Percentiles rank a stretch among this genome's conserved stretches.
phyloP scores from a whole-genome alignment of 805 yeast species.

The Kodamaea hsintzibuensis region DNA sequence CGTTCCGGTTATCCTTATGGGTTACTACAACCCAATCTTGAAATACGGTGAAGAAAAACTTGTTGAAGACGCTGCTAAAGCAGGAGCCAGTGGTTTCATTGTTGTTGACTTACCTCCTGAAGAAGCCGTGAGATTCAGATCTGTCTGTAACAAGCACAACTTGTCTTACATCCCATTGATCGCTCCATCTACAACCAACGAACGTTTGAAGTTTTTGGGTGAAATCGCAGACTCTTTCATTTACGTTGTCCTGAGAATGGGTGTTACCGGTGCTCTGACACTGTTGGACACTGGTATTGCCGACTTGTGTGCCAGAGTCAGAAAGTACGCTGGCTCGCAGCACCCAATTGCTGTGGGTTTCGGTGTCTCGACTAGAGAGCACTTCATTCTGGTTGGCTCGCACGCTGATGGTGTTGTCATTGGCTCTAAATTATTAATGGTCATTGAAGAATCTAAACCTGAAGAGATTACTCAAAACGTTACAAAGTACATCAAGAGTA shows the following conservation, averaged over 20 bases:
- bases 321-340: constrained; percentile 62
- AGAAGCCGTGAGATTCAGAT: constrained; percentile 88
- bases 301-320: constrained; percentile 70
- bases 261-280: constrained; percentile 88
- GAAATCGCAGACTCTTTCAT: constrained; percentile 92
- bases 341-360: constrained; percentile 91
- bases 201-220: constrained; percentile 74
- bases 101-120: constrained; percentile 97
- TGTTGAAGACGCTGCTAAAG: constrained; percentile 73
- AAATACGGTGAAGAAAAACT: constrained; percentile 86
- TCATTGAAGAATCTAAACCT: constrained; percentile 62
- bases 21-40: constrained; percentile 93
- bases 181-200: constrained; percentile 95
- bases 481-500: constrained; percentile 63
- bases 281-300: constrained; percentile 63
- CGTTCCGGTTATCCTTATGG: constrained; percentile 92
- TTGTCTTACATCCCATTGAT: constrained; percentile 89
- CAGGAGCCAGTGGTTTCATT: constrained; percentile 94
- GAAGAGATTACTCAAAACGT: constrained; percentile 67
- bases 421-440: constrained; percentile 80
- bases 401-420: constrained; percentile 95
- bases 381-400: constrained; percentile 74
- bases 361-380: constrained; percentile 94
- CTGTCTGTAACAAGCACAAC: constrained; percentile 63
- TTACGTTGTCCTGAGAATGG: constrained; percentile 97